Percentiles rank a stretch among this genome's conserved stretches.
Evolutionary conservation across 129 eudicot species (phyloP).

Genomic region (Daucus carota): DH1_v3.0 NC_030384.2:45222001-45222500

Average conservation of each 20-base stretch:
- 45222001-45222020: not conserved
- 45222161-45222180: not conserved
- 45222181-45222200: not conserved
- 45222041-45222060: not conserved
- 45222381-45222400: not conserved
- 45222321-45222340: not conserved
- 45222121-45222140: not conserved
- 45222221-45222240: not conserved
- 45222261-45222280: not conserved
- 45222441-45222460: slow-evolving; percentile 81
- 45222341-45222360: not conserved
- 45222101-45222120: not conserved
- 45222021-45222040: not conserved
- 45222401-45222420: slow-evolving; percentile 60
- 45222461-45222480: slow-evolving; percentile 87
- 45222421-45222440: slow-evolving; percentile 93
- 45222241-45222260: not conserved
- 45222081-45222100: not conserved
- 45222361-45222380: not conserved
- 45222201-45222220: not conserved
- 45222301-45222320: not conserved
- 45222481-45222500: slow-evolving; percentile 98
- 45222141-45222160: not conserved
- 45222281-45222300: not conserved
- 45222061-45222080: not conserved